Percentiles rank a stretch among this genome's conserved stretches.
Conservation (phyloP, 345 rosid genomes). For the Populus davidiana region DNA sequence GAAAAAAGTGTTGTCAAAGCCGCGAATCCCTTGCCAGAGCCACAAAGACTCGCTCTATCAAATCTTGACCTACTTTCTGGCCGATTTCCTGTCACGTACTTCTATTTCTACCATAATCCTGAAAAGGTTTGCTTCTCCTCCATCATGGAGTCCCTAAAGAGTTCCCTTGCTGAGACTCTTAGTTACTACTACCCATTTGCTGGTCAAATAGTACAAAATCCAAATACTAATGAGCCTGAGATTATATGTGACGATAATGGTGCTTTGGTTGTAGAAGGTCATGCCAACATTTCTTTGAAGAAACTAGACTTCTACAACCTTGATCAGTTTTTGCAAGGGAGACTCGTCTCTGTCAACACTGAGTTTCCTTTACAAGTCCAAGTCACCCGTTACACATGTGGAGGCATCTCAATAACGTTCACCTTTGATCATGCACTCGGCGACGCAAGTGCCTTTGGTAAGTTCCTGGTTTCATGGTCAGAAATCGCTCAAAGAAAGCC, state of each 20-base stretch:
- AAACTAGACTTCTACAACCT: conserved; percentile 56
- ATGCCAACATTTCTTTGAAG: conserved; percentile 46
- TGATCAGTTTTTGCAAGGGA: conserved; percentile 44
- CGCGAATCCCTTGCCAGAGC: conserved; percentile 19
- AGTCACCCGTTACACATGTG: conserved; percentile 52
- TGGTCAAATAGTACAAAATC: conserved; percentile 54
- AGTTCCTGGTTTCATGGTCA: conserved; percentile 66
- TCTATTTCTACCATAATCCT: conserved; percentile 58
- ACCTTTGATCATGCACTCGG: conserved; percentile 88
- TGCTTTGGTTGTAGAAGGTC: conserved; percentile 51
- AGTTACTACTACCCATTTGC: conserved; percentile 66
- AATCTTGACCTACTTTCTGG: conserved; percentile 88
- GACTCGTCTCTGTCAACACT: conserved; percentile 43
- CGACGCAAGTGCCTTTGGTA: conserved; percentile 65
- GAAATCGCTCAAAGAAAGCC: conserved; percentile 56
- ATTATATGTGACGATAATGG: conserved; percentile 70
- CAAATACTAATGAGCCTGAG: conserved; percentile 46
- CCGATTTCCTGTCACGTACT: conserved; percentile 76
- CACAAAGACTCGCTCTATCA: conserved; percentile 48
- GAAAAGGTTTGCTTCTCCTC: conserved; percentile 21
- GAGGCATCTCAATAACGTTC: conserved; percentile 66
- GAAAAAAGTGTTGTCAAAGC: conserved; percentile 50
- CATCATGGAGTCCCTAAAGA: conserved; percentile 39
- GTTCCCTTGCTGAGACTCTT: conserved; percentile 54
- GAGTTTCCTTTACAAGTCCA: conserved; percentile 62